These are phyloP conservation scores for Metarhizium humberi DNA, from an alignment of 2,329 filamentous ascomycete genomes.

Conservation along the genomic window DNA sequence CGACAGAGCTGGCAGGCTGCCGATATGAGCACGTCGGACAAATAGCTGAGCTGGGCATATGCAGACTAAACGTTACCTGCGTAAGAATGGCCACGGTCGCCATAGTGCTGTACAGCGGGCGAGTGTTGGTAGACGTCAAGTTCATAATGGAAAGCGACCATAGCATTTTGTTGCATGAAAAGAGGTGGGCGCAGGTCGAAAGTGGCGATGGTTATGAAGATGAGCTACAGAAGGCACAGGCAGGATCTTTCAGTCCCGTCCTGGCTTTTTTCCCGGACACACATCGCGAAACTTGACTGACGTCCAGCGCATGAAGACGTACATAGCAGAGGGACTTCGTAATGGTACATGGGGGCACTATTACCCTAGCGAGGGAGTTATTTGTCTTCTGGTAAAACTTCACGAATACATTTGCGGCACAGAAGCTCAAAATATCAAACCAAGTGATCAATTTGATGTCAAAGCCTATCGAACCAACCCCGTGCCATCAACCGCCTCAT, in stretches of 20 bases:
- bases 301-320: too few species aligned
- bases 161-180: background rate
- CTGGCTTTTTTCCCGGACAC: slow-evolving; percentile 20
- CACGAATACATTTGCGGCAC: too few species aligned
- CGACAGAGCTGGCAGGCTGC: background rate
- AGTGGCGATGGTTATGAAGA: background rate
- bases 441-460: slow-evolving; percentile 1
- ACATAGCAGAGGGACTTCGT: too few species aligned
- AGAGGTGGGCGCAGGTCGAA: background rate
- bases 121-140: background rate
- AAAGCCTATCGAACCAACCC: background rate
- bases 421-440: background rate
- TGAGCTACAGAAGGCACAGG: slow-evolving; percentile 4
- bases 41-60: slow-evolving; percentile 1
- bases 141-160: background rate
- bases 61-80: background rate
- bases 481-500: background rate
- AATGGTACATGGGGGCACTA: too few species aligned
- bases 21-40: background rate
- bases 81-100: background rate
- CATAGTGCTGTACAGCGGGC: background rate
- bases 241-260: slow-evolving; percentile 19
- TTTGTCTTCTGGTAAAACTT: too few species aligned
- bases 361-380: too few species aligned
- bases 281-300: background rate